Evolutionary conservation across 257 asterid genomes (phyloP).

Genomic region (Mentha longifolia): DNA sequence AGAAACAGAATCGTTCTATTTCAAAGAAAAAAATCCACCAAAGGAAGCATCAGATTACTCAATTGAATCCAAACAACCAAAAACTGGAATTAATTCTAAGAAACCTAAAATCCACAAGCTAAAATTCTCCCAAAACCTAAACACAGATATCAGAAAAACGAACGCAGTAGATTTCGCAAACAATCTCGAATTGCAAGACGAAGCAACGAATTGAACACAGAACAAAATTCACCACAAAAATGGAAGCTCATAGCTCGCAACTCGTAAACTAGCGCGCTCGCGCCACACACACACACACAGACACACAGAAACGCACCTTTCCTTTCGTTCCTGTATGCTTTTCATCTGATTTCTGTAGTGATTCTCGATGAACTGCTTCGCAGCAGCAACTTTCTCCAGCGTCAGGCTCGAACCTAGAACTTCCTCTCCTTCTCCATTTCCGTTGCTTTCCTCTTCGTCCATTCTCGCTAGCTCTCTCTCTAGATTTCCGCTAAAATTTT

Average conservation of each 20-base stretch:
- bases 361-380: conserved; percentile 89
- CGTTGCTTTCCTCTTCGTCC: conserved; percentile 46
- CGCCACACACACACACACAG: too few relatives aligned
- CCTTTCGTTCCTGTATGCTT: conserved; percentile 81
- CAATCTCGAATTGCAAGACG: conserved; percentile 19
- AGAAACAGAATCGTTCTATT: conserved; percentile 16
- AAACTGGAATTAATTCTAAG: conserved; percentile 3
- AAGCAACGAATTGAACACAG: not conserved
- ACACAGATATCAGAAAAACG: not conserved
- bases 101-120: conserved; percentile 28
- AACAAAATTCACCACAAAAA: conserved; percentile 17
- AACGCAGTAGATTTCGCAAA: conserved; percentile 44
- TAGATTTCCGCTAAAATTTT: conserved; percentile 33
- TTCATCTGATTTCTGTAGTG: conserved; percentile 92
- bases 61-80: not conserved
- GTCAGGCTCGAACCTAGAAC: conserved; percentile 78
- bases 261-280: not conserved
- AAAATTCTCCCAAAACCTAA: not conserved
- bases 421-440: conserved; percentile 59
- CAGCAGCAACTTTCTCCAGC: conserved; percentile 95
- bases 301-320: conserved; percentile 47
- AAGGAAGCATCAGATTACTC: conserved; percentile 23
- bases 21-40: not conserved
- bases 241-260: conserved; percentile 25
- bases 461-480: conserved; percentile 42